A percentile compares a stretch with the other conserved stretches of the same genome.
These are phyloP conservation scores for Tylopilus plumbeoviolaceoides DNA, from an alignment of 768 basidiomycete species.

Conservation along the genomic window DNA sequence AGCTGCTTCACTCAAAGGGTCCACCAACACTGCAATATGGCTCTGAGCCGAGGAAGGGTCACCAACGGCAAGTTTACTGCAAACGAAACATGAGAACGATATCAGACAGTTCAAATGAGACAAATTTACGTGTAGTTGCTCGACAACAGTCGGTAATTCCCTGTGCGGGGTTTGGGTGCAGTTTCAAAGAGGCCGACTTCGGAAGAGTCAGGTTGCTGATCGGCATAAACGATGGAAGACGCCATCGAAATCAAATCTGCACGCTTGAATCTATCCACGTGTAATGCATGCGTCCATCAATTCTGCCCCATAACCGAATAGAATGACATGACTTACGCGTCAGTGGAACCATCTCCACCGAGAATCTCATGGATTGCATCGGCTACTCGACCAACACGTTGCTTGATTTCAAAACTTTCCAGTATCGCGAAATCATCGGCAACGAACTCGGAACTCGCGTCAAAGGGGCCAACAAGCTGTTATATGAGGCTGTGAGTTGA, in stretches of 20 bases:
- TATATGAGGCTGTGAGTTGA: conserved; percentile 3
- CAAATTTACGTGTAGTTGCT: conserved; percentile 60
- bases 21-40: conserved; percentile 69
- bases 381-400: conserved; percentile 65
- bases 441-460: conserved; percentile 47
- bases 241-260: conserved; percentile 61
- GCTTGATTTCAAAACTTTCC: conserved; percentile 67
- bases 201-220: conserved; percentile 69
- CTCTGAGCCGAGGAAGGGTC: conserved; percentile 62
- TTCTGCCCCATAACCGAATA: not conserved
- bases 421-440: conserved; percentile 71
- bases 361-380: conserved; percentile 57
- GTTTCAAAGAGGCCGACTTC: conserved; percentile 70
- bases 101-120: not conserved
- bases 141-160: conserved; percentile 57
- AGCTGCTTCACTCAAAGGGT: conserved; percentile 80
- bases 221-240: conserved; percentile 68
- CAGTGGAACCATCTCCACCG: conserved; percentile 34
- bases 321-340: conserved; percentile 36
- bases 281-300: not conserved
- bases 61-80: conserved; percentile 67
- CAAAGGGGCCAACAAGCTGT: conserved; percentile 77
- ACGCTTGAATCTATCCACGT: conserved; percentile 41
- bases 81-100: not conserved
- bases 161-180: conserved; percentile 53